Base-by-base conservation (phyloP, 805 yeast species). In the Saturnispora zaruensis region DNA sequence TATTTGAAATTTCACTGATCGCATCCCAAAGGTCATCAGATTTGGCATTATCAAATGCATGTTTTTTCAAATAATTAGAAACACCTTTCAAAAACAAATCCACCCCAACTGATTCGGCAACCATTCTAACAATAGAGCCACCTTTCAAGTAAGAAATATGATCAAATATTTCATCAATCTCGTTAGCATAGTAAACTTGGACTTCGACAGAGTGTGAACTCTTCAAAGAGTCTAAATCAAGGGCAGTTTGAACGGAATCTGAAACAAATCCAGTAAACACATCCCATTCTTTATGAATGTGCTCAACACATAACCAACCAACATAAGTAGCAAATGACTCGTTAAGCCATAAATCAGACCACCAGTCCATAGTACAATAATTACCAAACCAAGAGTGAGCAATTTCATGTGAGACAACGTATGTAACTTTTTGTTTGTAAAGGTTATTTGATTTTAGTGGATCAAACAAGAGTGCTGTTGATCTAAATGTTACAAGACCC, bases 301-400 rank as follows among this genome's bases (percentile, higher is more conserved):
- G 66, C 60, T 84, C 82, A 48, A 82, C 82, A 16, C 89, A 82
- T 48, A 75, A 68, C 74, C 77, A 83, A 3, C 88, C 86, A 62
- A 84, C 84, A 82, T 87, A 87, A 25, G 96, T 87, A 16, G 95
- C 96, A 68, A 87, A 87, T 13, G 95, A 93, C 68, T 87, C 95
- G 62, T 87, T 87, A 53, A 87, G 76, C 95, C 95, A 87, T 57
- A 87, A 73, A 59, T 85, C 93, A 59, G 87, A 87, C 96, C 96
- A 87, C 93, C 95, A 87, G 59, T 84, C 81, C 95, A 87, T 87
- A 44, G 95, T 87, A 53, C 86, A 91, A 58, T 84, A 75, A 66
- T 87, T 83, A 50, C 96, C 95, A 60, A 87, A 87, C 95, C 95
- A 87, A 63, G 87, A 93, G 66, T 87, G 96, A 9, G 95, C 95